Evolutionary conservation across 2,329 filamentous ascomycete genomes (phyloP), one percentile per base, ranked within the genome.

Genomic region (Botrytis tulipae): DNA sequence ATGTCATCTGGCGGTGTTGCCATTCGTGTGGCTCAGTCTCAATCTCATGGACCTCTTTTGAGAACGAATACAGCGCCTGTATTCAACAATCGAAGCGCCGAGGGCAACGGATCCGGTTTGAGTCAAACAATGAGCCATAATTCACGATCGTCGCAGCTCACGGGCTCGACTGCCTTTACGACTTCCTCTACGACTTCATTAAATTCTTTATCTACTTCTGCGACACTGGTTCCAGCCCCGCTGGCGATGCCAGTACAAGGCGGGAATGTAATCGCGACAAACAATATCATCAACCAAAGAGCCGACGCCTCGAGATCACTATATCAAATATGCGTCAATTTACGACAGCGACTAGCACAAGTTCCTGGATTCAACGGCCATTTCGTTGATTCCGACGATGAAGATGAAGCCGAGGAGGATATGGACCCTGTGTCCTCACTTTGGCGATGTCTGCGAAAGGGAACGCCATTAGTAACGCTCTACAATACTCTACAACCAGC

Each of bases 241-340:
- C 74, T 71, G 70, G 76, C 75, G 74, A 62, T 76, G 68, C 73
- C 74, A 32, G 78, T 82, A 73, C 84, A 86, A 65, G 88, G 86
- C 74, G 90, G 90, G 63, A 89, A 89, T 74, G 88, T 95, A 75
- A 85, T 93, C 79, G 92, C 94, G 75, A 94, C 92, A 74, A 89
- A 93, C 82, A 98, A 97, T 83, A 97, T 99, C 82, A 97, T 99
- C 86, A 99, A 99, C 84, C 93, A 95, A 83, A 93, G 93, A 82
- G 96, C 95, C 82, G 95, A 97, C 82, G 95, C 96, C 77, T 93
- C 93, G 73, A 89, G 92, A 74, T 98, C 95, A 18, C 89, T 99
- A 37, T 99, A 97, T 83, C 95, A 98, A 83, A 97, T 97, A 82
- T 98, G 96, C 82, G 88, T 97, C 77, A 90, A 91, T 71, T 86